These are phyloP conservation scores for Sporisorium exsertum DNA, from an alignment of 1,284 basidiomycete genomes.

Conservation along the genomic window DNA sequence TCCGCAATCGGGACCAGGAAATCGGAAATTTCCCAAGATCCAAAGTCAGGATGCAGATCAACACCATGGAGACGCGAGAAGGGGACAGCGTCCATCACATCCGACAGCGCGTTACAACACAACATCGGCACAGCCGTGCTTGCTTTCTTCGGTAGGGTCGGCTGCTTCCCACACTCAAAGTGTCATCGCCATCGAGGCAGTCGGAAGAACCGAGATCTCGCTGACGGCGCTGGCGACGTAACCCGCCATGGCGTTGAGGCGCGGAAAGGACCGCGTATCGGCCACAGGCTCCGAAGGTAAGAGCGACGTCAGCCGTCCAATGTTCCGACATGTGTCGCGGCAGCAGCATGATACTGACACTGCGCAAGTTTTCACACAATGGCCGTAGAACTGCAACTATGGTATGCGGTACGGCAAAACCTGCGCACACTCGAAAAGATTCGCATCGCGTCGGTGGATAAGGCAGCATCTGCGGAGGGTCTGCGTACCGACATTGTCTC, in stretches of 20 bases:
- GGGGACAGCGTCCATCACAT: slow-evolving; percentile 19
- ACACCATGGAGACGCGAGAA: slow-evolving; percentile 10
- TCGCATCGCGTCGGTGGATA: slow-evolving; percentile 47
- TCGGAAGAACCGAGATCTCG: slow-evolving; percentile 6
- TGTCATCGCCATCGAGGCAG: background rate
- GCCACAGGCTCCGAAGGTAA: slow-evolving; percentile 45
- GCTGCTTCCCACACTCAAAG: slow-evolving; percentile 3
- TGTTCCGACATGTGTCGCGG: background rate
- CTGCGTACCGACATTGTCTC: slow-evolving; percentile 36
- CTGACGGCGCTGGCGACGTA: background rate
- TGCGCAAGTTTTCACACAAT: no score
- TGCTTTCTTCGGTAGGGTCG: background rate
- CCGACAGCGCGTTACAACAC: slow-evolving; percentile 17
- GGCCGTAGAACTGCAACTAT: slow-evolving; percentile 60
- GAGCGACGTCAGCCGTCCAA: background rate
- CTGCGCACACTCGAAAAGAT: slow-evolving; percentile 60
- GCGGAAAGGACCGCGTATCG: slow-evolving; percentile 49
- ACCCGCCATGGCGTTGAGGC: slow-evolving; percentile 35
- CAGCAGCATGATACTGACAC: background rate
- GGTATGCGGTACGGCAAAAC: slow-evolving; percentile 61
- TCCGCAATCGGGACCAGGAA: slow-evolving; percentile 1
- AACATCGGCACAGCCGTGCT: slow-evolving; percentile 7
- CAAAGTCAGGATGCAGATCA: background rate
- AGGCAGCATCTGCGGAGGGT: slow-evolving; percentile 26
- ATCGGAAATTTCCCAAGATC: background rate